phyloP scores from a whole-genome alignment of 2,329 filamentous ascomycete species.

The Alternaria brassicae region DNA sequence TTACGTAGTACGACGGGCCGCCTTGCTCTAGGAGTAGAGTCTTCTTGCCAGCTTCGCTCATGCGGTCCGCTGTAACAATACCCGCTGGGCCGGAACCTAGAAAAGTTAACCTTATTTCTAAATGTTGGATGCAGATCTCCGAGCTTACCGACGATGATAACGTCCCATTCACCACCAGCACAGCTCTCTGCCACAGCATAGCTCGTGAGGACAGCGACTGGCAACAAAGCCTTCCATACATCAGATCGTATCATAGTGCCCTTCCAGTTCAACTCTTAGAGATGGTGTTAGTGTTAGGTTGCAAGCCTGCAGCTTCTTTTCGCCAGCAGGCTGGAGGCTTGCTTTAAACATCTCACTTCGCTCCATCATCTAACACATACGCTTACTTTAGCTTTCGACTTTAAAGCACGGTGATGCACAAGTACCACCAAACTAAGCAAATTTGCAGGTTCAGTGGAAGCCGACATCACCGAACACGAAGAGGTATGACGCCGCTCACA shows the following conservation, averaged over 20 bases:
- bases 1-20: constrained; percentile 59
- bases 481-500: constrained; percentile 10
- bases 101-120: not conserved
- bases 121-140: not conserved
- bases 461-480: constrained; percentile 11
- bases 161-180: constrained; percentile 28
- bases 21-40: constrained; percentile 62
- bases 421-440: constrained; percentile 1
- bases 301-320: not conserved
- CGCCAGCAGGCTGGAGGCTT: not conserved
- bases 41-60: constrained; percentile 61
- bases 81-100: constrained; percentile 59
- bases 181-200: constrained; percentile 9
- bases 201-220: constrained; percentile 9
- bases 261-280: not conserved
- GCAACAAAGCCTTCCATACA: constrained; percentile 20
- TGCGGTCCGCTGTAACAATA: constrained; percentile 60
- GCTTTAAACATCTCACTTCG: constrained; percentile 8
- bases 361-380: not conserved
- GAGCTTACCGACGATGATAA: constrained; percentile 31
- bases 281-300: not conserved
- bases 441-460: constrained; percentile 6
- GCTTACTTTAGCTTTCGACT: not conserved
- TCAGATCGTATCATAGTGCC: constrained; percentile 17
- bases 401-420: constrained; percentile 8